Conservation (phyloP, 208 protist genomes). For the Leishmania tarentolae region DNA sequence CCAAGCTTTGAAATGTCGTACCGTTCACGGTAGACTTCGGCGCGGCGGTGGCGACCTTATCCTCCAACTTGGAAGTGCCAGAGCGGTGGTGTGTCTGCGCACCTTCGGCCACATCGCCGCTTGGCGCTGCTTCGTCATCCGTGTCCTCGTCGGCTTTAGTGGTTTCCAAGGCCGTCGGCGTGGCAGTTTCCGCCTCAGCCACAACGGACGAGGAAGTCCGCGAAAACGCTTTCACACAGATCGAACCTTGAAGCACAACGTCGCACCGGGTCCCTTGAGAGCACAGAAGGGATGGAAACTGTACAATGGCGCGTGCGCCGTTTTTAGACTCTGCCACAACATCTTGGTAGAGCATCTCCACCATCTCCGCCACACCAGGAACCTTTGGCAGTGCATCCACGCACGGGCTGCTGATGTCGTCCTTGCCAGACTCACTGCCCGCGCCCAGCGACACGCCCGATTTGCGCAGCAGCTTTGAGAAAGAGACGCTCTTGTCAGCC, state of each 20-base stretch:
- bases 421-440: not conserved
- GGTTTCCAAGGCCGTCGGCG: not conserved
- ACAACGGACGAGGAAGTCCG: conserved; percentile 36
- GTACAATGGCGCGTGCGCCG: conserved; percentile 53
- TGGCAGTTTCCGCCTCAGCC: not conserved
- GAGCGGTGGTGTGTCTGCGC: not conserved
- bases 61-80: not conserved
- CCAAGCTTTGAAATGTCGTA: conserved; percentile 14
- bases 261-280: conserved; percentile 72
- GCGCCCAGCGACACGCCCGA: conserved; percentile 26
- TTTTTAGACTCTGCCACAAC: conserved; percentile 54
- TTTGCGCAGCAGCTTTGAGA: conserved; percentile 60
- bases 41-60: not conserved
- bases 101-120: not conserved
- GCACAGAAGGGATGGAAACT: conserved; percentile 80
- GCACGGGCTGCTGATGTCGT: not conserved
- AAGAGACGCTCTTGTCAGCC: conserved; percentile 41
- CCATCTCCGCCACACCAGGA: conserved; percentile 57
- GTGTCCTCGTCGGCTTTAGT: conserved; percentile 6
- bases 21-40: not conserved
- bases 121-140: conserved; percentile 12
- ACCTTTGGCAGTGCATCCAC: conserved; percentile 48
- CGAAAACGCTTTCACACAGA: conserved; percentile 81
- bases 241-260: conserved; percentile 52
- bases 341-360: conserved; percentile 88